phyloP scores from a whole-genome alignment of 495 filamentous ascomycete genomes.

The Aspergillus nidulans region DNA sequence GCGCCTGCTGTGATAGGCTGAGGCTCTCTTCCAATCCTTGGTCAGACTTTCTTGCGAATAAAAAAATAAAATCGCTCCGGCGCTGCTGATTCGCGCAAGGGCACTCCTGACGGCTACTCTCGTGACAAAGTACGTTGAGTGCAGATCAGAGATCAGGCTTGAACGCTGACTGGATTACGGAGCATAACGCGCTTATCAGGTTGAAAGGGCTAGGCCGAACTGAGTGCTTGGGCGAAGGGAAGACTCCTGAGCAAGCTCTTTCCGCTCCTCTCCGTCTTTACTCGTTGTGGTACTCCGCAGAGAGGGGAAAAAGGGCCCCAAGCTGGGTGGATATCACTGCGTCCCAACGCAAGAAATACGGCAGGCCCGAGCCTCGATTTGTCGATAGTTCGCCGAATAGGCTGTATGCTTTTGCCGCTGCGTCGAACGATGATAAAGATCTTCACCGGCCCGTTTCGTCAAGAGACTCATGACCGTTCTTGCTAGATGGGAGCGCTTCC shows the following conservation, averaged over 20 bases:
- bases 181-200: slow-evolving; percentile 2
- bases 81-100: slow-evolving; percentile 12
- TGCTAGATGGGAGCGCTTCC: slow-evolving; percentile 1
- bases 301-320: not conserved
- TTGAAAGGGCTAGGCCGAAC: not conserved
- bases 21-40: slow-evolving; percentile 7
- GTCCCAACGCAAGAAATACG: slow-evolving; percentile 3
- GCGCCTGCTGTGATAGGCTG: slow-evolving; percentile 14
- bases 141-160: slow-evolving; percentile 20
- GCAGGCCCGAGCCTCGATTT: slow-evolving; percentile 12
- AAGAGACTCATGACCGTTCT: not conserved
- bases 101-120: slow-evolving; percentile 17
- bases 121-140: slow-evolving; percentile 23
- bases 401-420: slow-evolving; percentile 2
- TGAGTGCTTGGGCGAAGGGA: slow-evolving; percentile 2
- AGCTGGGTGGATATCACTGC: not conserved
- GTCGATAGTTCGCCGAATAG: slow-evolving; percentile 12
- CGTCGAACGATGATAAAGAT: slow-evolving; percentile 1
- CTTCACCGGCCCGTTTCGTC: not conserved
- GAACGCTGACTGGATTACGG: slow-evolving; percentile 10
- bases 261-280: not conserved
- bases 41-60: slow-evolving; percentile 5
- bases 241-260: slow-evolving; percentile 2
- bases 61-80: slow-evolving; percentile 22
- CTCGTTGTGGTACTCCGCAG: not conserved